phyloP scores from a whole-genome alignment of 2,329 filamentous ascomycete genomes.

The Paramyrothecium roridum region DNA sequence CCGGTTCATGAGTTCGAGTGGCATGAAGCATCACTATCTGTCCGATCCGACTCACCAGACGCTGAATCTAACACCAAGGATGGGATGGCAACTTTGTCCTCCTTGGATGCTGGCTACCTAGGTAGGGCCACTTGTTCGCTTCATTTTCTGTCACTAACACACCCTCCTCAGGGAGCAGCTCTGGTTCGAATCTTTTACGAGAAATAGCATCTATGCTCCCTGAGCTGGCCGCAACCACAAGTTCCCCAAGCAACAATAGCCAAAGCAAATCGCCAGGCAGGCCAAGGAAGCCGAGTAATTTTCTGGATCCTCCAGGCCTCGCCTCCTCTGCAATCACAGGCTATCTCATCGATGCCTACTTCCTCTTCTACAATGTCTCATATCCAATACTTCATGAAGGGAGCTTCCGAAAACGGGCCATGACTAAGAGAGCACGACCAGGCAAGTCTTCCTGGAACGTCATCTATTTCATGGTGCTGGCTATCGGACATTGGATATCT shows the following conservation, averaged over 20 bases:
- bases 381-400: conserved; percentile 41
- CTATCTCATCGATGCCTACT: conserved; percentile 33
- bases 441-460: conserved; percentile 9
- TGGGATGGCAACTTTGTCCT: conserved; percentile 20
- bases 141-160: neutral
- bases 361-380: conserved; percentile 34
- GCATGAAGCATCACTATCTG: conserved; percentile 10
- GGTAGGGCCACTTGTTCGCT: conserved; percentile 6
- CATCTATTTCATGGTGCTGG: conserved; percentile 18
- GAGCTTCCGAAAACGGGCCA: conserved; percentile 28
- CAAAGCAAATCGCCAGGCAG: no score
- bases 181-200: conserved; percentile 19
- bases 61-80: conserved; percentile 11
- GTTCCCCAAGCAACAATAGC: no score
- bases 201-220: conserved; percentile 14
- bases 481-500: conserved; percentile 26
- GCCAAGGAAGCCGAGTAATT: no score
- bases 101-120: conserved; percentile 18
- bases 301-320: conserved; percentile 2
- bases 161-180: conserved; percentile 16
- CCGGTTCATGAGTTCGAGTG: conserved; percentile 12
- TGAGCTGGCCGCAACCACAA: no score
- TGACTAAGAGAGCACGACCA: neutral
- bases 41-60: conserved; percentile 3
- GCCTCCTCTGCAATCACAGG: conserved; percentile 10